Percentiles rank a stretch among this genome's conserved stretches.
These are phyloP conservation scores for Dendrocalamus sinicus DNA, from an alignment of 176 grass and related monocot species.

Conservation along the genomic window DNA sequence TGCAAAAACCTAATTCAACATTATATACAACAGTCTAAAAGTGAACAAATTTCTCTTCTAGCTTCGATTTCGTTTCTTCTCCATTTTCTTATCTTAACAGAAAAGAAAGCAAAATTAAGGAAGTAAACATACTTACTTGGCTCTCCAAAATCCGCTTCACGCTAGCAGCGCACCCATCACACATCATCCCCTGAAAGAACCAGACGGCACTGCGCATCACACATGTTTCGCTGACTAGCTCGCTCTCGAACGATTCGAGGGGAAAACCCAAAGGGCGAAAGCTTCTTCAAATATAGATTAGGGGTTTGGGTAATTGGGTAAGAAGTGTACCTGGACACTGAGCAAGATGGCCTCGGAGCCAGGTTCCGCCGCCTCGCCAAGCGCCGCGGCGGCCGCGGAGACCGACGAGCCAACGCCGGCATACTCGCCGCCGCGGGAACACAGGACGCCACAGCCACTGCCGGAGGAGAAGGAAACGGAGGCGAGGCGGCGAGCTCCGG, in stretches of 20 bases:
- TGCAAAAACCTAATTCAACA: no score
- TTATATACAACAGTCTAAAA: no score
- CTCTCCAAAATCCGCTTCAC: conserved; percentile 93
- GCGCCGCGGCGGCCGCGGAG: conserved; percentile 25
- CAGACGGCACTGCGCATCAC: neutral
- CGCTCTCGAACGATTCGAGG: neutral
- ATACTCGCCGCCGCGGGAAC: conserved; percentile 30
- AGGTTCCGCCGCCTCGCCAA: conserved; percentile 42
- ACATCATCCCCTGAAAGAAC: conserved; percentile 75
- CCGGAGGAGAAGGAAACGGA: conserved; percentile 37
- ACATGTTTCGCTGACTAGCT: no score
- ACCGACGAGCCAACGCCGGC: conserved; percentile 36
- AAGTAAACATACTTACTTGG: conserved; percentile 60
- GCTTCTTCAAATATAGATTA: no score
- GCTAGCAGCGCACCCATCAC: conserved; percentile 84
- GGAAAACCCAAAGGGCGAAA: neutral
- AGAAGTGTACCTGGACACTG: conserved; percentile 51
- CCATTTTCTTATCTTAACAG: no score
- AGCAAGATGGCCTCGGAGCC: conserved; percentile 70
- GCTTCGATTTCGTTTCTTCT: no score
- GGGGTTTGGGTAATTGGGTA: neutral
- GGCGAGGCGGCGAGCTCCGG: conserved; percentile 33
- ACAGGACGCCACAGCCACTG: conserved; percentile 40
- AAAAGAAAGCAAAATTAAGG: neutral
- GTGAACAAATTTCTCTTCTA: no score